These are phyloP conservation scores for Zygosaccharomyces pseudorouxii DNA, from an alignment of 805 yeast species.

Conservation along the genomic window DNA sequence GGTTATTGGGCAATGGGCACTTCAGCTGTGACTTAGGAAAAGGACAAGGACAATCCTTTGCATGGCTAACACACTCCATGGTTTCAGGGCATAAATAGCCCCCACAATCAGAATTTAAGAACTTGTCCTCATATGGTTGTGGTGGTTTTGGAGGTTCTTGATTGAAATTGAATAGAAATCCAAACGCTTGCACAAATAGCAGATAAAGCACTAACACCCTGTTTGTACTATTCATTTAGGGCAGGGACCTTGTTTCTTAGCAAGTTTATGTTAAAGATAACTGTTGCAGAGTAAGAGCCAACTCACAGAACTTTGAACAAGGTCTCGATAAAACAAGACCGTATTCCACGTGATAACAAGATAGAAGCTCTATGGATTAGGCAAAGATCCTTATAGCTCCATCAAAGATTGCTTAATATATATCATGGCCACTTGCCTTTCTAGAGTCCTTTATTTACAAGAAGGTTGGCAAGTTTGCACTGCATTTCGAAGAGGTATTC, in stretches of 20 bases:
- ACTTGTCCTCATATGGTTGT: conserved; percentile 35
- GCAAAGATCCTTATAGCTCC: neutral
- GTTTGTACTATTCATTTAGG: neutral
- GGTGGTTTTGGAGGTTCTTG: conserved; percentile 36
- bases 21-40: conserved; percentile 80
- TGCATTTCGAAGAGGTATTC: no score
- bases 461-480: no score
- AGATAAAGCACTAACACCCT: neutral
- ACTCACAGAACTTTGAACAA: neutral
- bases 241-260: neutral
- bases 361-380: neutral
- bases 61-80: conserved; percentile 62
- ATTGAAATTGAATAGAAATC: conserved; percentile 40
- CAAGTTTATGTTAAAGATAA: neutral
- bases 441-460: no score
- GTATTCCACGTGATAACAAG: neutral
- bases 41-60: conserved; percentile 83
- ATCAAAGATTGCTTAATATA: neutral
- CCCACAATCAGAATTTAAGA: conserved; percentile 46
- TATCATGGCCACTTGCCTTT: no score
- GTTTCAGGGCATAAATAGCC: conserved; percentile 81
- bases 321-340: neutral
- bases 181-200: conserved; percentile 1
- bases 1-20: conserved; percentile 65
- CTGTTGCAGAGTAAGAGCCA: neutral